Evolutionary conservation across 2,329 filamentous ascomycete genomes (phyloP), one percentile per base, ranked within the genome.

Genomic region (Pseudogymnoascus sp.): DNA sequence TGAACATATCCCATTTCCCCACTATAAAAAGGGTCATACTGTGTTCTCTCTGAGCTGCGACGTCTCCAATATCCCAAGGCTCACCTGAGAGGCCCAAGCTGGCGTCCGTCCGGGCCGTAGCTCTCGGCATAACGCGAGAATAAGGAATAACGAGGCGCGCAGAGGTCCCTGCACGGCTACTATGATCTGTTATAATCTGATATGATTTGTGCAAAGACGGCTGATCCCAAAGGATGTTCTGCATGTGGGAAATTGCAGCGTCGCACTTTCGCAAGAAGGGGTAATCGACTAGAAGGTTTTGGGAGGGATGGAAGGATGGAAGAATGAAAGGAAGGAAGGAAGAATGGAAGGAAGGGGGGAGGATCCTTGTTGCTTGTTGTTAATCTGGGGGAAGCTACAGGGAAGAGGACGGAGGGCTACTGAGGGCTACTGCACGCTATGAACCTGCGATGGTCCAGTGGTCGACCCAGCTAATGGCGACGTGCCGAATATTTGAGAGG

Each of bases 161-260:
- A 32, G 47, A 32, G 47, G 43, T 18, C 47, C 47, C 47, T 54
- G 47, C 28, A 30, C 25, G n/a, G 2, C 9, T 54, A 25, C n/a
- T 18, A 54, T 54, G 43, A 54, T 54, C 43, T 54, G 43, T 54
- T 32, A 4, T 54, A 25, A 54, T 54, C 43, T 54, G 43, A 30
- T 54, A 18, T 32, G 43, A 54, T 54, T 54, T 54, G 43, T 54
- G 25, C 43, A 32, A 32, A 54, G 25, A 32, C 25, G 43, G 43
- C 3, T 32, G 43, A 32, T 18, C 43, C 3, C 25, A 18, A 18
- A 11, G 43, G 43, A 54, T 54, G 43, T 54, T n/a, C 43, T 54
- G 43, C 43, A 54, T 54, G n/a, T 16, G 43, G 43, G 43, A 54
- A 54, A 54, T 54, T 54, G 43, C 43, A 54, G 25, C 25, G 43